These are phyloP conservation scores for Starmerella tilneyi DNA, from an alignment of 805 yeast genomes.

Conservation along the genomic window DNA sequence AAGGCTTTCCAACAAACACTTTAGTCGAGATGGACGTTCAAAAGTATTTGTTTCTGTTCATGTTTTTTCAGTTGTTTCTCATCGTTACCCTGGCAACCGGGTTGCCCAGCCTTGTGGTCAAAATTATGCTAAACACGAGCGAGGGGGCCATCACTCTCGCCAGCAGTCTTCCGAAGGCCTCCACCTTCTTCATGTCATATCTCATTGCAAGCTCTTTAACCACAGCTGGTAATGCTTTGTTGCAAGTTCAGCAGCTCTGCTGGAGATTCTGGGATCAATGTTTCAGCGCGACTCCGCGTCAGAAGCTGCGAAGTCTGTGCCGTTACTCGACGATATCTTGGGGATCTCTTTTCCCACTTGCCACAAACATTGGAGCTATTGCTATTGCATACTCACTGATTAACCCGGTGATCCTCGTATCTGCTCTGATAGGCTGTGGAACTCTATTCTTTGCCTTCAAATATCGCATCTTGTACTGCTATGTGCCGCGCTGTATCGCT, in stretches of 20 bases:
- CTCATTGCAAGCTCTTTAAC: slow-evolving; percentile 65
- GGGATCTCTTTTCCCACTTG: slow-evolving; percentile 72
- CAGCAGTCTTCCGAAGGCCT: slow-evolving; percentile 69
- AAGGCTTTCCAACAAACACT: slow-evolving; percentile 52
- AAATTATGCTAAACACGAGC: slow-evolving; percentile 23
- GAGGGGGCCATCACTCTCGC: slow-evolving; percentile 49
- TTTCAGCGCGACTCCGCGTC: slow-evolving; percentile 53
- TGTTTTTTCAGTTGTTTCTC: slow-evolving; percentile 71
- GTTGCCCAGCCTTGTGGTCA: slow-evolving; percentile 39
- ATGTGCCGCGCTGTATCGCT: slow-evolving; percentile 28
- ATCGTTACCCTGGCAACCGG: slow-evolving; percentile 82
- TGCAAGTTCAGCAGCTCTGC: slow-evolving; percentile 48
- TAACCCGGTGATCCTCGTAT: slow-evolving; percentile 64
- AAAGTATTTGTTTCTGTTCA: slow-evolving; percentile 63
- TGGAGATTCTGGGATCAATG: slow-evolving; percentile 33
- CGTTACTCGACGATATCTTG: slow-evolving; percentile 45
- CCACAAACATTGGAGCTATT: slow-evolving; percentile 67
- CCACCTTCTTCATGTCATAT: slow-evolving; percentile 75
- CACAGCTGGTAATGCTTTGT: slow-evolving; percentile 58
- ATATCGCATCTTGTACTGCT: slow-evolving; percentile 51
- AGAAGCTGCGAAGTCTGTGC: slow-evolving; percentile 39
- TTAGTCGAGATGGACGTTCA: slow-evolving; percentile 63
- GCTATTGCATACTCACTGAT: slow-evolving; percentile 69
- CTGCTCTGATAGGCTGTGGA: slow-evolving; percentile 47
- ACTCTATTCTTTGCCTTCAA: slow-evolving; percentile 57